Percentiles rank a stretch among this genome's conserved stretches.
Conservation (phyloP, 2,329 filamentous ascomycete genomes). For the Xylaria sp. region DNA sequence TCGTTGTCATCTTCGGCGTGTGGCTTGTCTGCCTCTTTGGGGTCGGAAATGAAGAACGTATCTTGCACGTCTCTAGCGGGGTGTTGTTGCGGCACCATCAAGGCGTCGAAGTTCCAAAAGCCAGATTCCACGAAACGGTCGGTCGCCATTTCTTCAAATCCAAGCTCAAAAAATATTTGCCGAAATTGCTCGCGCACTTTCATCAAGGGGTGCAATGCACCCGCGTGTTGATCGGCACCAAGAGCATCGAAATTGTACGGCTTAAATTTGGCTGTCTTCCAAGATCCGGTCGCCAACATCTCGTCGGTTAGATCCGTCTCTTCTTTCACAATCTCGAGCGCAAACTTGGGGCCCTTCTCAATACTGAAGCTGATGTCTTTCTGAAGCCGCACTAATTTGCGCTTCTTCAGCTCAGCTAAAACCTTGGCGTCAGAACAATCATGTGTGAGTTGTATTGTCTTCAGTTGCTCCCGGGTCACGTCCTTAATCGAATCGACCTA, state of each 20-base stretch:
- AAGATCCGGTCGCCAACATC: constrained; percentile 87
- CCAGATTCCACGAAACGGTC: constrained; percentile 79
- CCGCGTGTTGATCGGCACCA: constrained; percentile 69
- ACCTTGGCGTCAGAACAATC: constrained; percentile 79
- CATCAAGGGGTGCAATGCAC: constrained; percentile 78
- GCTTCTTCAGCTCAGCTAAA: constrained; percentile 86
- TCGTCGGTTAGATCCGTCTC: constrained; percentile 95
- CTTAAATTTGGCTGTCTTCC: constrained; percentile 95
- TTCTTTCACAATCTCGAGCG: constrained; percentile 88
- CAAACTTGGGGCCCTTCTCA: constrained; percentile 87
- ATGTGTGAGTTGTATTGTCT: constrained; percentile 75
- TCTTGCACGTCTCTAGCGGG: constrained; percentile 97
- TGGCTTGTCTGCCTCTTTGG: constrained; percentile 77
- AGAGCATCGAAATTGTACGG: constrained; percentile 66
- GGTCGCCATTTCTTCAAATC: constrained; percentile 33
- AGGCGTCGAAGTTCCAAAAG: constrained; percentile 98
- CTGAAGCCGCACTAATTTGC: constrained; percentile 85
- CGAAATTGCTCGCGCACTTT: constrained; percentile 97
- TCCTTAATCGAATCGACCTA: constrained; percentile 81
- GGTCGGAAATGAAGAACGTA: constrained; percentile 98
- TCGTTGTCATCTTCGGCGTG: constrained; percentile 49
- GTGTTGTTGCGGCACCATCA: constrained; percentile 95
- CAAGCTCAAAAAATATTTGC: constrained; percentile 82
- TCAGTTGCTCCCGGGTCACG: constrained; percentile 78
- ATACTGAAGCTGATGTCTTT: constrained; percentile 90